These are phyloP conservation scores for Incumbomyces lentus DNA, from an alignment of 2,329 filamentous ascomycete species.

Conservation along the genomic window DNA sequence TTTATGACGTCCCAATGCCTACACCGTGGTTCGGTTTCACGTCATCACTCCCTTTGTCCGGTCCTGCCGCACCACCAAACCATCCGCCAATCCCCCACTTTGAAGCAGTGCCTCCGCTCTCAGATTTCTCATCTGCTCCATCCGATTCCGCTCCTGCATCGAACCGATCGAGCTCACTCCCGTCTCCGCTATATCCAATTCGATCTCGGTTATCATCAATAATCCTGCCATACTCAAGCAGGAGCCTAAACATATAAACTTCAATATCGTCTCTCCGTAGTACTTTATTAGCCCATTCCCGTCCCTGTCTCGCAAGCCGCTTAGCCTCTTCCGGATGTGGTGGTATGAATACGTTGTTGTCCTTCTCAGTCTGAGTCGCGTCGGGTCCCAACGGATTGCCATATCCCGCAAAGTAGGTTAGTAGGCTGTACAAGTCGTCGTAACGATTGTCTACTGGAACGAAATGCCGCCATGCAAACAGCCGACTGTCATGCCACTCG, in stretches of 20 bases:
- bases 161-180: constrained; percentile 21
- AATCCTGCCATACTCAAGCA: constrained; percentile 51
- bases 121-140: neutral
- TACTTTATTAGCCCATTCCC: constrained; percentile 29
- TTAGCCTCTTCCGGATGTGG: constrained; percentile 27
- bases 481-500: constrained; percentile 44
- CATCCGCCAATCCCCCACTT: constrained; percentile 7
- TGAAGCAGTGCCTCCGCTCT: neutral
- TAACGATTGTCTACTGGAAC: constrained; percentile 44
- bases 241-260: constrained; percentile 35
- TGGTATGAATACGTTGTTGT: constrained; percentile 22
- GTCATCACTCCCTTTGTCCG: neutral
- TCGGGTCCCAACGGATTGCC: constrained; percentile 11
- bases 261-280: constrained; percentile 49
- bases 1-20: neutral
- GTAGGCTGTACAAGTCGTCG: constrained; percentile 39
- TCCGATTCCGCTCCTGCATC: constrained; percentile 9
- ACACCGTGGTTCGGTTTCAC: constrained; percentile 2
- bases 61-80: constrained; percentile 7
- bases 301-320: constrained; percentile 26
- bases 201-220: constrained; percentile 51
- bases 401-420: constrained; percentile 42
- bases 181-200: constrained; percentile 44
- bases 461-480: constrained; percentile 44
- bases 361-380: neutral